Percentiles rank a stretch among this genome's conserved stretches.
Evolutionary conservation across 352 stramenopile genomes (phyloP).

Genomic region (Aphanomyces cochlioides): DNA sequence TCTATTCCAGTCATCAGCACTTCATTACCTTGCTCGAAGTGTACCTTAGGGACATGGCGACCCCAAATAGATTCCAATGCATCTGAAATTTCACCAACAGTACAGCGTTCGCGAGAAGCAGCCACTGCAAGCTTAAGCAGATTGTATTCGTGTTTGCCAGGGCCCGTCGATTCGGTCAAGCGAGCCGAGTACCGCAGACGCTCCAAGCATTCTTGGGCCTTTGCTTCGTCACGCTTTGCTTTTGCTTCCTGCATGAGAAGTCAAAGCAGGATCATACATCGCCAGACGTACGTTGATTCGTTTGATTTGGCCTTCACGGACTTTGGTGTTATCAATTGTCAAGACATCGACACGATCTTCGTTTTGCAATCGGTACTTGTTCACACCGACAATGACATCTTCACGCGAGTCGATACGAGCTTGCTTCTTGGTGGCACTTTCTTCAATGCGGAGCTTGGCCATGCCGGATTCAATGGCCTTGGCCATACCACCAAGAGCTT

Average conservation of each 20-base stretch:
- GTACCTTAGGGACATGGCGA: slow-evolving; percentile 83
- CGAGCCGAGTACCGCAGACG: slow-evolving; percentile 47
- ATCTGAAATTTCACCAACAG: slow-evolving; percentile 94
- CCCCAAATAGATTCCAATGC: slow-evolving; percentile 93
- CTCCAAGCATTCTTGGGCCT: slow-evolving; percentile 55
- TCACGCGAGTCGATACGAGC: slow-evolving; percentile 92
- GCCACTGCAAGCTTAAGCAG: slow-evolving; percentile 92
- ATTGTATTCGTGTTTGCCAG: slow-evolving; percentile 89
- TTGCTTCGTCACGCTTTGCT: slow-evolving; percentile 70
- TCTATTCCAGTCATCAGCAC: slow-evolving; percentile 31
- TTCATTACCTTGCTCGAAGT: too few relatives aligned
- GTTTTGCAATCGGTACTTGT: slow-evolving; percentile 93
- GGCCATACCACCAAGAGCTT: slow-evolving; percentile 94
- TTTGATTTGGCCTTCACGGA: slow-evolving; percentile 88
- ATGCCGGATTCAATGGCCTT: slow-evolving; percentile 95
- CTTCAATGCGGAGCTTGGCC: slow-evolving; percentile 96
- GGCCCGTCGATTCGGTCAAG: slow-evolving; percentile 62
- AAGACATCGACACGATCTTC: slow-evolving; percentile 89
- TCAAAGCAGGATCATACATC: background rate
- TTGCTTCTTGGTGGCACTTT: slow-evolving; percentile 94
- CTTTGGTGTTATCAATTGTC: slow-evolving; percentile 90
- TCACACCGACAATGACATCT: slow-evolving; percentile 95
- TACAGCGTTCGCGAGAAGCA: slow-evolving; percentile 85
- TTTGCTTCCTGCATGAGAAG: slow-evolving; percentile 72
- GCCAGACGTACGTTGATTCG: slow-evolving; percentile 39